A percentile compares a stretch with the other conserved stretches of the same genome.
Conservation (phyloP, 106 monocot genomes). For the Acanthochlamys bracteata region DNA sequence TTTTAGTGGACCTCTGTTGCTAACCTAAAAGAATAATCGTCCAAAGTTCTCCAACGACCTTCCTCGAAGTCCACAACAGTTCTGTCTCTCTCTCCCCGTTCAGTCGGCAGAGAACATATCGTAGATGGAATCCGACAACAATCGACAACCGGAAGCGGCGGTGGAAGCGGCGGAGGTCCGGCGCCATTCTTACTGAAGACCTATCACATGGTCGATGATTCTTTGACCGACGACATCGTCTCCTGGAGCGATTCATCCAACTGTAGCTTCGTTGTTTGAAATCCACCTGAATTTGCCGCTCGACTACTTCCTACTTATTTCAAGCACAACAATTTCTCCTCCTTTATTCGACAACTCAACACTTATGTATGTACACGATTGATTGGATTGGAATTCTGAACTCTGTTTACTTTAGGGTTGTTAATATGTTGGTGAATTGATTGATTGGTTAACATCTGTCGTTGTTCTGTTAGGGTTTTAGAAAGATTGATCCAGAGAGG, state of each 20-base stretch:
- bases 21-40: no score
- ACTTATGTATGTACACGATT: conserved; percentile 46
- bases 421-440: no score
- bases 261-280: conserved; percentile 87
- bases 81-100: no score
- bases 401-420: no score
- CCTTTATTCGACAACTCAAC: conserved; percentile 98
- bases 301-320: conserved; percentile 81
- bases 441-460: no score
- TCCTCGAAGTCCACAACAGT: no score
- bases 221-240: conserved; percentile 67
- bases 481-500: conserved; percentile 79
- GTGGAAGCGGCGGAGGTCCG: conserved; percentile 41
- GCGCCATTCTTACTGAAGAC: conserved; percentile 90
- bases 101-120: no score
- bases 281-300: conserved; percentile 78
- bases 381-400: background rate
- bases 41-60: no score
- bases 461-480: conserved; percentile 49
- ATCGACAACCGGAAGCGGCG: background rate
- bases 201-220: conserved; percentile 93
- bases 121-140: no score
- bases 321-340: conserved; percentile 99
- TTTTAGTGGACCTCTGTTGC: no score
- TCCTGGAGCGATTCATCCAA: conserved; percentile 51